A percentile compares a stretch with the other conserved stretches of the same genome.
phyloP scores from a whole-genome alignment of 2,329 filamentous ascomycete species.

The Aureobasidium zeae region DNA sequence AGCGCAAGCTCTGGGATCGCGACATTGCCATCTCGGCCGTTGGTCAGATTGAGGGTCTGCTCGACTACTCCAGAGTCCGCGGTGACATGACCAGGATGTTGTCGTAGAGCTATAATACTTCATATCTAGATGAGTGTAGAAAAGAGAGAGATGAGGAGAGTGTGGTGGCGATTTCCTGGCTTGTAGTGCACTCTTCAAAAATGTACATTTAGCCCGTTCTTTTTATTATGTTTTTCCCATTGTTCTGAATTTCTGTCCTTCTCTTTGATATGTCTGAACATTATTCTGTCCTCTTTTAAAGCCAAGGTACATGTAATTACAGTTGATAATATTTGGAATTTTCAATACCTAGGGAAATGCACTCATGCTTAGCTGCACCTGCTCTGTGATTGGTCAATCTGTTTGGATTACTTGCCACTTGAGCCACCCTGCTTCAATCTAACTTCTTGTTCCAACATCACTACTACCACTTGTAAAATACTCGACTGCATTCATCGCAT shows the following conservation, averaged over 20 bases:
- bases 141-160: slow-evolving; percentile 9
- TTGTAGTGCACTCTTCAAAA: slow-evolving; percentile 16
- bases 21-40: slow-evolving; percentile 91
- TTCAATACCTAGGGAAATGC: too few relatives aligned
- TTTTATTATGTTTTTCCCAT: slow-evolving; percentile 12
- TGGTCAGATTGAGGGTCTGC: slow-evolving; percentile 76
- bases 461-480: too few relatives aligned
- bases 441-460: too few relatives aligned
- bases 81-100: slow-evolving; percentile 78
- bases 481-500: too few relatives aligned
- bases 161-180: slow-evolving; percentile 11
- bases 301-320: not conserved
- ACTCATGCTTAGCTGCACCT: not conserved
- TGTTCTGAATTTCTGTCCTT: slow-evolving; percentile 12
- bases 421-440: slow-evolving; percentile 9
- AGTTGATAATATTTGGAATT: not conserved
- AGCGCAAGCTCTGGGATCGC: slow-evolving; percentile 93
- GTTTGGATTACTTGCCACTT: too few relatives aligned
- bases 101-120: slow-evolving; percentile 26
- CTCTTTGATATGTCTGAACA: slow-evolving; percentile 7
- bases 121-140: slow-evolving; percentile 11
- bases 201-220: slow-evolving; percentile 16
- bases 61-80: slow-evolving; percentile 69
- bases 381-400: slow-evolving; percentile 7
- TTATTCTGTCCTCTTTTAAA: too few relatives aligned